phyloP scores from a whole-genome alignment of 139 green algal genomes.

The Coelastrella sp. region DNA sequence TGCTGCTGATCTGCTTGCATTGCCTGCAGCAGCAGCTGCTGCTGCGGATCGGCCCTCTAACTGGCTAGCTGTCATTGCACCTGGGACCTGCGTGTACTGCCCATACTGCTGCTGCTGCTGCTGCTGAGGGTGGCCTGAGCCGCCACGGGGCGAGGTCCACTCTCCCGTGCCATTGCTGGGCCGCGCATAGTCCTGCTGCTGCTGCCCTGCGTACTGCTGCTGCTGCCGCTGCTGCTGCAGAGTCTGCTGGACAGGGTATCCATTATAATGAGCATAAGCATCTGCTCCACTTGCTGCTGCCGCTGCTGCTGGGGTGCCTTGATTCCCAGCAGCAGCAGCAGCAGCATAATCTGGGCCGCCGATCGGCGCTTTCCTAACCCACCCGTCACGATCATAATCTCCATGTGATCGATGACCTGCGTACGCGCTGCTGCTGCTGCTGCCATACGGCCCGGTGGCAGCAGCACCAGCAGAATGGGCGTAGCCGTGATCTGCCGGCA shows the following conservation, averaged over 20 bases:
- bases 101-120: not conserved
- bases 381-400: constrained; percentile 15
- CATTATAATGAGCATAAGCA: not conserved
- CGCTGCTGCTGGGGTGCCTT: not conserved
- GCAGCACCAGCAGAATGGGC: not conserved
- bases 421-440: constrained; percentile 3
- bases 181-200: not conserved
- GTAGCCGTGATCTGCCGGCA: not conserved
- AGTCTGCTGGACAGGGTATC: not conserved
- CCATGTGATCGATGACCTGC: not conserved
- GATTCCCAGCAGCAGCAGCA: not conserved
- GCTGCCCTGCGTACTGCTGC: constrained; percentile 8
- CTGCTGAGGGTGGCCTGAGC: not conserved
- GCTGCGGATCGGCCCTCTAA: not conserved
- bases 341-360: not conserved
- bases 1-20: not conserved
- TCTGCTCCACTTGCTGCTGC: not conserved
- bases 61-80: not conserved
- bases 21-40: not conserved
- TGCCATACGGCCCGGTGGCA: not conserved
- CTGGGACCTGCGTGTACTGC: not conserved
- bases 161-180: not conserved
- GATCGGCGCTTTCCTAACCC: not conserved
- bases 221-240: not conserved
- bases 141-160: not conserved